phyloP scores from a whole-genome alignment of 768 basidiomycete genomes.

The Amanita thiersii region DNA sequence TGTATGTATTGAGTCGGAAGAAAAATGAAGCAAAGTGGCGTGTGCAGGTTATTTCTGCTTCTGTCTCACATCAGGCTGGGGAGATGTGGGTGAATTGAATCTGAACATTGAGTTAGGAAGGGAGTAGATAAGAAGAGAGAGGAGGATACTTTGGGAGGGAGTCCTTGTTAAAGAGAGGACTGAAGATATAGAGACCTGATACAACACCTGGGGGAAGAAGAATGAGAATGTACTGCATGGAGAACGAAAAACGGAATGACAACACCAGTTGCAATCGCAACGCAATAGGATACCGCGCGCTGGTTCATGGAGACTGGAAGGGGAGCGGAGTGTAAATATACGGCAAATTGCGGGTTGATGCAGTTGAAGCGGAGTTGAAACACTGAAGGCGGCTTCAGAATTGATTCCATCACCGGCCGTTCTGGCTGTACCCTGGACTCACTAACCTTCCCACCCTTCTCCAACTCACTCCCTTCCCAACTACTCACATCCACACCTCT shows the following conservation, averaged over 20 bases:
- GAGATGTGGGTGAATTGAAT: too few species aligned
- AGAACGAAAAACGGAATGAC: background rate
- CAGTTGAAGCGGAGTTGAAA: too few species aligned
- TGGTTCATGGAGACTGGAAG: constrained; percentile 14
- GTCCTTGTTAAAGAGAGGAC: constrained; percentile 32
- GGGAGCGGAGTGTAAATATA: constrained; percentile 6
- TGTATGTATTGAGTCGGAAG: too few species aligned
- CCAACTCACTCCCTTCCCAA: constrained; percentile 18
- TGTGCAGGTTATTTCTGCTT: too few species aligned
- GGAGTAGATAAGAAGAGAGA: too few species aligned
- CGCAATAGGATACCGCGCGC: constrained; percentile 39
- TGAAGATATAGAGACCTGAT: constrained; percentile 64
- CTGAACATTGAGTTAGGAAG: too few species aligned
- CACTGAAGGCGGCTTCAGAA: too few species aligned
- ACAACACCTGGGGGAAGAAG: constrained; percentile 33
- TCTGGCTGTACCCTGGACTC: constrained; percentile 12
- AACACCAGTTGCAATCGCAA: constrained; percentile 54
- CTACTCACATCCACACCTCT: constrained; percentile 12
- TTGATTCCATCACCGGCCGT: constrained; percentile 17
- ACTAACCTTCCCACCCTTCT: constrained; percentile 12
- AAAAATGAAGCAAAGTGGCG: too few species aligned
- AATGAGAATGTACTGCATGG: constrained; percentile 1
- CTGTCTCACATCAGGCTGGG: too few species aligned
- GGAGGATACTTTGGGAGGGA: too few species aligned
- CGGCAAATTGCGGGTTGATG: constrained; percentile 14